Conservation (phyloP, 495 filamentous ascomycete genomes). For the Aspergillus panamensis region DNA sequence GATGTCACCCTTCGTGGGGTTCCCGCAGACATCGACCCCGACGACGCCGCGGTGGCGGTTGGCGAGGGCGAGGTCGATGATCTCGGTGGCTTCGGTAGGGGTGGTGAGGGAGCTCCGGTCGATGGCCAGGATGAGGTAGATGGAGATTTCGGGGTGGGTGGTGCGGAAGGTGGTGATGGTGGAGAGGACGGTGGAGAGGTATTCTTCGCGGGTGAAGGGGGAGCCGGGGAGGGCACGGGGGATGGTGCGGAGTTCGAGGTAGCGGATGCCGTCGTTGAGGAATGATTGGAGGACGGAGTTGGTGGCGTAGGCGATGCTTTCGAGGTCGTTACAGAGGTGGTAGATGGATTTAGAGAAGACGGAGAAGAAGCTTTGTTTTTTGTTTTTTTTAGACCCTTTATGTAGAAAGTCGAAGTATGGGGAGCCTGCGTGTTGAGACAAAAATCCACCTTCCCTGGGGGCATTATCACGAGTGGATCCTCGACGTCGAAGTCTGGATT, state of each 20-base stretch:
- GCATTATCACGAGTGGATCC: conserved; percentile 68
- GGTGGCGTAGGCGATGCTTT: conserved; percentile 60
- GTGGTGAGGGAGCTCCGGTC: conserved; percentile 60
- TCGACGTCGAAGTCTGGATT: conserved; percentile 51
- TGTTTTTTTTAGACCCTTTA: conserved; percentile 3
- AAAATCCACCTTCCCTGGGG: conserved; percentile 63
- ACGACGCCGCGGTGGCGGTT: conserved; percentile 60
- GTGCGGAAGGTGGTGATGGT: conserved; percentile 49
- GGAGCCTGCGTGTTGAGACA: conserved; percentile 61
- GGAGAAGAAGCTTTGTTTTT: conserved; percentile 61
- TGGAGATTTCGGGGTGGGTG: conserved; percentile 40
- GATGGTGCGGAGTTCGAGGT: conserved; percentile 80
- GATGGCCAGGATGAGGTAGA: conserved; percentile 69
- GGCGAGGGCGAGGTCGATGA: conserved; percentile 59
- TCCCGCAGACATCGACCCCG: conserved; percentile 76
- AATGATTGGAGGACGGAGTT: conserved; percentile 68
- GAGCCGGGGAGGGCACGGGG: conserved; percentile 57
- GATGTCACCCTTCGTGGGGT: conserved; percentile 63
- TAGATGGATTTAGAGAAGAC: conserved; percentile 79
- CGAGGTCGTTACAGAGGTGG: conserved; percentile 57
- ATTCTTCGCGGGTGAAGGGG: conserved; percentile 55
- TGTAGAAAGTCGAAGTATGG: not conserved
- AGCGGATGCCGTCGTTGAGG: conserved; percentile 65
- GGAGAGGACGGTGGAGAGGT: conserved; percentile 61
- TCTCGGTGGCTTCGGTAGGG: conserved; percentile 50